Base-by-base conservation (phyloP, 140 eudicot species). In the Artemisia princeps region DNA sequence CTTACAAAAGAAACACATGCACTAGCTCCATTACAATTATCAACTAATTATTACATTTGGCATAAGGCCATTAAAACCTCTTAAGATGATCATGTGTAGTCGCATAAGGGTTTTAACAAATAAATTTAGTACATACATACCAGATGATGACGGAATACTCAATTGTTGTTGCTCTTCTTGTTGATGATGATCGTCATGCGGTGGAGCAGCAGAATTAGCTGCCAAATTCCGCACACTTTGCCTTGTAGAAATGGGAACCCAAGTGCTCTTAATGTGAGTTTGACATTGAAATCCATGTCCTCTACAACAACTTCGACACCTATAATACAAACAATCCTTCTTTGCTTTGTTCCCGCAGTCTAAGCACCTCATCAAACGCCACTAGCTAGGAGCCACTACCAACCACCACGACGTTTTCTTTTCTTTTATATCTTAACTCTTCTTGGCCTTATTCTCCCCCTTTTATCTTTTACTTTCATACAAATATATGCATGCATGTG, bases 261-360 rank as follows among this genome's bases (percentile, higher is more conserved):
- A 89, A 71, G 97, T 89, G 82, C 97, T 89, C 77, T 76, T 86
- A 8, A 89, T 78, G 30, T 89, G 96, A 11, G 96, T 89, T 65
- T 80, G 82, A 67, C 96, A 89, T 65, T 71, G 73, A 71, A 86
- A 89, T 12, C 87, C 96, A 65, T 84, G 82, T 58, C 81, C 79
- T 70, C 58, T 83, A 56, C 96, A 89, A 57, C 96, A 89, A 70
- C 88, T 86, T 55, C 96, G 76, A 71, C 96, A 89, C 61, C 96
- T 65, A 55, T 60, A 64, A 52, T 81, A 80, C 44, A 13, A 14
- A 62, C 96, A 89, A 22, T 86, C 97, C 50, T 68, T 89, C 76
- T 89, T 89, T 3, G 97, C 97, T 62, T 86, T 85, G 72, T 89
- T 89, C 26, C 97, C 97, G 53, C 97, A 89, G 64, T 86, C 95